These are phyloP conservation scores for Suillus subalutaceus DNA, from an alignment of 768 basidiomycete genomes.

Conservation along the genomic window DNA sequence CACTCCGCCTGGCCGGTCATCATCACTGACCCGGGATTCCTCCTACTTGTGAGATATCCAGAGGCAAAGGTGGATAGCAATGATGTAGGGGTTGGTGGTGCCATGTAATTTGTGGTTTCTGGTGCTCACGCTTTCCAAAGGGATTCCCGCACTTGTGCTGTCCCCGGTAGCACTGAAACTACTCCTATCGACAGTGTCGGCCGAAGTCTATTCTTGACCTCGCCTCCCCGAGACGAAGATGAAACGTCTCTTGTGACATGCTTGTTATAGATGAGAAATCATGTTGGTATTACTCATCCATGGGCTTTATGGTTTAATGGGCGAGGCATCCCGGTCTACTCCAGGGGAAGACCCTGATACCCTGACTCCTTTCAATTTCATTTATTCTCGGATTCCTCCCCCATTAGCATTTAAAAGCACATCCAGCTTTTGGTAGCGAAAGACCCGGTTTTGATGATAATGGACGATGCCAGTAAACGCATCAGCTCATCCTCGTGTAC, in stretches of 20 bases:
- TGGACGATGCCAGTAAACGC: background rate
- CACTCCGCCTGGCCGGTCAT: background rate
- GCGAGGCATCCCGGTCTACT: background rate
- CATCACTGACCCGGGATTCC: background rate
- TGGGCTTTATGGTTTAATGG: background rate
- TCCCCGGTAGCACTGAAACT: background rate
- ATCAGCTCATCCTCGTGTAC: background rate
- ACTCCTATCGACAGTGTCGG: background rate
- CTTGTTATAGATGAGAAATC: background rate
- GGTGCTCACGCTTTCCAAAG: background rate
- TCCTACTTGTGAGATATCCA: background rate
- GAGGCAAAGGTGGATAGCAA: background rate
- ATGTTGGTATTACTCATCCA: background rate
- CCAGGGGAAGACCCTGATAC: background rate
- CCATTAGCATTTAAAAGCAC: background rate
- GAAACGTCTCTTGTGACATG: background rate
- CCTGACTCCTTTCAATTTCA: background rate
- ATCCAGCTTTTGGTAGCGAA: background rate
- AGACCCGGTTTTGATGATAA: background rate
- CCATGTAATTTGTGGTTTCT: background rate
- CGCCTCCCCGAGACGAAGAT: background rate
- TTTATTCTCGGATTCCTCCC: background rate
- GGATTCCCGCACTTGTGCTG: background rate
- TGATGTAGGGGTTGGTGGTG: background rate
- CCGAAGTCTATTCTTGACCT: conserved; percentile 4